Evolutionary conservation across 192 early-diverging fungal genomes (phyloP).

Genomic region (Rhizophagus sp.): DNA sequence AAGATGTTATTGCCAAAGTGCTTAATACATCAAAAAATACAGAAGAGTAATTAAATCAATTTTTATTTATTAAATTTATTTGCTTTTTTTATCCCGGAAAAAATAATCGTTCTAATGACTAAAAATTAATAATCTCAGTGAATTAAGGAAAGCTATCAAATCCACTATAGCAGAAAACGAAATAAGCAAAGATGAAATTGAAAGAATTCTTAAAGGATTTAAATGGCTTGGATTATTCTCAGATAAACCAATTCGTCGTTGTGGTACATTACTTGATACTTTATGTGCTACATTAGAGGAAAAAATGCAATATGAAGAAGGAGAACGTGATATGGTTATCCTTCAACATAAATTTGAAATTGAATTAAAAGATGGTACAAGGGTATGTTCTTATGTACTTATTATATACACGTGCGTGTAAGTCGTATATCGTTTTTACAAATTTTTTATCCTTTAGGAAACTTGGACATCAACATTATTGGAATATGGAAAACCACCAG

Average conservation of each 20-base stretch:
- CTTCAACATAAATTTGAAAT: slow-evolving; percentile 97
- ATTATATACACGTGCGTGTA: background rate
- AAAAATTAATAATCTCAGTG: slow-evolving; percentile 34
- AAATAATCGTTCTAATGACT: background rate
- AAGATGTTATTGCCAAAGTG: slow-evolving; percentile 66
- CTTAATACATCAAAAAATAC: slow-evolving; percentile 41
- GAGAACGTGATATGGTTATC: slow-evolving; percentile 96
- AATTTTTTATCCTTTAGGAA: slow-evolving; percentile 46
- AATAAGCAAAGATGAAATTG: slow-evolving; percentile 46
- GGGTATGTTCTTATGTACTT: slow-evolving; percentile 17
- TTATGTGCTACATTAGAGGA: slow-evolving; percentile 95
- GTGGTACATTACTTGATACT: slow-evolving; percentile 84
- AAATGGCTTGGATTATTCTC: slow-evolving; percentile 86
- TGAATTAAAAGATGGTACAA: slow-evolving; percentile 82
- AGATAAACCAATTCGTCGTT: slow-evolving; percentile 55
- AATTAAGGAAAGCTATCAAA: slow-evolving; percentile 62
- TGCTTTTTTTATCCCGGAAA: background rate
- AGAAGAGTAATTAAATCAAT: slow-evolving; percentile 36
- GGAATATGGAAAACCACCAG: slow-evolving; percentile 88
- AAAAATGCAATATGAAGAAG: slow-evolving; percentile 91
- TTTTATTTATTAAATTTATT: background rate
- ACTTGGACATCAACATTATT: slow-evolving; percentile 91
- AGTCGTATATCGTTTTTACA: background rate
- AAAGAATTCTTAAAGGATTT: slow-evolving; percentile 71
- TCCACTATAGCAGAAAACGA: slow-evolving; percentile 61